Evolutionary conservation across 495 filamentous ascomycete genomes (phyloP), one percentile per base, ranked within the genome.

Genomic region (Chaetomium fimeti): DNA sequence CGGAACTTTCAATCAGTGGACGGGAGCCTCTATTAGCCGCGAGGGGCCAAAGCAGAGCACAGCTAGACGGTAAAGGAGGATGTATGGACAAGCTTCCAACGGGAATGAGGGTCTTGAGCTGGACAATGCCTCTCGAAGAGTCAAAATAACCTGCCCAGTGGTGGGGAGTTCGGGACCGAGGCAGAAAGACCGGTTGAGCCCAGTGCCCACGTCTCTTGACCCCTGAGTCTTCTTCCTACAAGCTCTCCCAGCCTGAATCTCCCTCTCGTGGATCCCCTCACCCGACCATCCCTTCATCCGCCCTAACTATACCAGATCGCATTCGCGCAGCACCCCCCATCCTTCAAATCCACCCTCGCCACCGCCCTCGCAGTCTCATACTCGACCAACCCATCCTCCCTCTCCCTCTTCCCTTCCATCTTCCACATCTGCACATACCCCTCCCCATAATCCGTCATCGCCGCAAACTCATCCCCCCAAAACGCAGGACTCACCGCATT

Each of bases 361-460:
- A 79, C 60, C 13, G 68, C 56, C 28, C 24, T 60, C 0, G 71
- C 74, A 1, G 57, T 63, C 4, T 15, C 36, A 29, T 71, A 71
- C 58, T 68, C 69, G 2, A 67, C 42, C 54, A 40, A 12, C 15
- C 68, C 68, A 36, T 69, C 32, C 20, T 18, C 28, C 6, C 53
- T 54, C 15, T 54, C 64, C 57, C 22, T 57, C 54, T 5, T 61
- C 2, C 66, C 69, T 1, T 63, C 45, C 47, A 78, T 60, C 55
- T 72, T 68, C 76, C 72, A 79, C 28, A 79, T 66, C 65, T 76
- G 66, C 49, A 79, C 69, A 40, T 76, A 79, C 5, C 76, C 75
- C n/a, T 61, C 67, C 13, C 66, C 60, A 45, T 71, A 72, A 53
- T 54, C 51, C 4, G 51, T 54, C 51, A 54, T 54, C 12, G 28